These are phyloP conservation scores for Talaromyces sp. DNA, from an alignment of 2,329 filamentous ascomycete genomes.

Conservation along the genomic window DNA sequence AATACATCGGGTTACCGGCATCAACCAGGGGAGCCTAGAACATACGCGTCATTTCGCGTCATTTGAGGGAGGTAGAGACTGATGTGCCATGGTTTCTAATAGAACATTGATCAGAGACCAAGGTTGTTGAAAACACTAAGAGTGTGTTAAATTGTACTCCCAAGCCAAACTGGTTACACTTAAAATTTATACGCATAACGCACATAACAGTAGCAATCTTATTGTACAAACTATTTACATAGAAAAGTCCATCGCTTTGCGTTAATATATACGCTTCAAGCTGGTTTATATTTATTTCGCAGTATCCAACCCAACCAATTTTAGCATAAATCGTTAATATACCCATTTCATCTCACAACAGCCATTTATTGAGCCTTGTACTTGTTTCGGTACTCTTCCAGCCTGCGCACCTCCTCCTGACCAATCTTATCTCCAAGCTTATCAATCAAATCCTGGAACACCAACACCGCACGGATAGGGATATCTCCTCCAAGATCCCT, in stretches of 20 bases:
- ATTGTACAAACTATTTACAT: slow-evolving; percentile 7
- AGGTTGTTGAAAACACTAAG: background rate
- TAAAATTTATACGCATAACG: background rate
- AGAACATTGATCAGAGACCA: background rate
- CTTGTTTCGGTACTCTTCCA: slow-evolving; percentile 68
- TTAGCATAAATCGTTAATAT: background rate
- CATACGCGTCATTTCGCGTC: background rate
- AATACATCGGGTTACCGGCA: background rate
- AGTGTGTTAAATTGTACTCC: background rate
- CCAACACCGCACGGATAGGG: slow-evolving; percentile 72
- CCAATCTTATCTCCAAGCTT: slow-evolving; percentile 64
- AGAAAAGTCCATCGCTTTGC: background rate
- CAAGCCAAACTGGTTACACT: background rate
- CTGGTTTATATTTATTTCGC: background rate
- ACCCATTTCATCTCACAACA: background rate
- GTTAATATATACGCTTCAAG: background rate
- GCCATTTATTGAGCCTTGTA: slow-evolving; percentile 39
- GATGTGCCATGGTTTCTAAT: background rate
- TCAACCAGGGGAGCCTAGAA: background rate
- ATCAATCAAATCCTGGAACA: slow-evolving; percentile 74
- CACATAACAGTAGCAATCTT: background rate
- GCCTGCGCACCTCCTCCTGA: slow-evolving; percentile 62
- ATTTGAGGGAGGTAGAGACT: background rate
- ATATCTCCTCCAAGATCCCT: slow-evolving; percentile 70
- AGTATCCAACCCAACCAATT: background rate